Base-by-base conservation (phyloP, 495 filamentous ascomycete species). In the Talaromyces proteolyticus region DNA sequence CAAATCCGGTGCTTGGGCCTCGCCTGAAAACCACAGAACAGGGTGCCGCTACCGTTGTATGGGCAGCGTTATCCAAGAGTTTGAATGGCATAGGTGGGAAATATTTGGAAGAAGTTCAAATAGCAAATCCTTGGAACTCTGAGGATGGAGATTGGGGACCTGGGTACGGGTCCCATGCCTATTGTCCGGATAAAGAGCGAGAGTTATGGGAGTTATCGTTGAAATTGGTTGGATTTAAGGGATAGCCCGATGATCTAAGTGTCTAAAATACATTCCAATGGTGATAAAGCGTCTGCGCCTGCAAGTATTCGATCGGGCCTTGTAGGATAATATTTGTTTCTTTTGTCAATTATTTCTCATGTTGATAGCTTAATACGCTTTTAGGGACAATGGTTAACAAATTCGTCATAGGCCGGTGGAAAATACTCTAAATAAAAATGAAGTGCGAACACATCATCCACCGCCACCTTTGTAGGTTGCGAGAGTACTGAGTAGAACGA, bases 41-140 rank as follows among this genome's bases (percentile, higher is more conserved):
- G 40, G 73, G 65, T 4, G 65, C 66, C 36, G 71, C 74, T 8
- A 76, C 74, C 6, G 67, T 53, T 2, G 59, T 75, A 1, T 69
- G 55, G 54, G 70, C 61, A 11, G 74, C 73, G 3, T 23, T 70
- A 36, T 57, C 53, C 1, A 69, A 56, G 56, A 63, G 58, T 4
- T 59, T 55, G 49, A 66, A 75, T 42, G 65, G 68, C 0, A 63
- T 53, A 29, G 70, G 72, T 0, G 66, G 69, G 4, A 25, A 50
- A 20, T 77, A 67, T 51, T 42, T 74, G 17, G 66, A 72, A 45
- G 58, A 18, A 39, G 44, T 50, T 47, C 54, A 59, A 5, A 51
- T 44, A 23, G 57, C 47, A 17, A 10, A 45, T 14, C 6, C 6
- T 6, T 16, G 21, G n/a, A 16, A 22, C 14, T 10, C 18, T 16